Conservation (phyloP, 768 basidiomycete species). For the Strobilomyces dryophilus region DNA sequence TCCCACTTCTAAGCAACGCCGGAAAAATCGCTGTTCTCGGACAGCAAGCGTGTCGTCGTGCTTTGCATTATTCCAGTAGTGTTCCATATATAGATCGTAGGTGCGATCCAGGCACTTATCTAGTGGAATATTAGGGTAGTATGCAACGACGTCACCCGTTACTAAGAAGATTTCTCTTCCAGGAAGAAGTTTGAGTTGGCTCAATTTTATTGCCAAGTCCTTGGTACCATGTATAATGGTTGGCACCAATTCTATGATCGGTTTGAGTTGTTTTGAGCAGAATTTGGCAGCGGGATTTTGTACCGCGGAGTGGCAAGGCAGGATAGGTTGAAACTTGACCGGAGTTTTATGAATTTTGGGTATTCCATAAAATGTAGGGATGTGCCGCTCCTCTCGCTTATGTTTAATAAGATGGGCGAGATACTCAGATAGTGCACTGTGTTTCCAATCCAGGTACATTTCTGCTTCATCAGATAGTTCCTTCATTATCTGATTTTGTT, state of each 20-base stretch:
- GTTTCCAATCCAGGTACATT: not conserved
- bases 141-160: not conserved
- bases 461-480: not conserved
- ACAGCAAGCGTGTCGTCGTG: not conserved
- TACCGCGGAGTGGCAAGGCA: not conserved
- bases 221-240: slow-evolving; percentile 4
- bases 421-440: not conserved
- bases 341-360: slow-evolving; percentile 14
- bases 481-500: not conserved
- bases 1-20: not conserved
- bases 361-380: slow-evolving; percentile 9
- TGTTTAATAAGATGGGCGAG: not conserved
- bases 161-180: not conserved
- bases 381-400: not conserved
- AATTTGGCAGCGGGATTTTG: not conserved
- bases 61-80: not conserved
- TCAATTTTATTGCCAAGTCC: slow-evolving; percentile 14
- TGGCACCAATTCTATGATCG: not conserved
- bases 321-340: not conserved
- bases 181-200: not conserved
- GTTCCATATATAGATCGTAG: not conserved
- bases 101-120: not conserved
- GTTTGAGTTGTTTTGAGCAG: slow-evolving; percentile 8
- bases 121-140: slow-evolving; percentile 3
- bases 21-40: not conserved